Conservation (phyloP, 805 yeast genomes). For the Candida dajiaensis region DNA sequence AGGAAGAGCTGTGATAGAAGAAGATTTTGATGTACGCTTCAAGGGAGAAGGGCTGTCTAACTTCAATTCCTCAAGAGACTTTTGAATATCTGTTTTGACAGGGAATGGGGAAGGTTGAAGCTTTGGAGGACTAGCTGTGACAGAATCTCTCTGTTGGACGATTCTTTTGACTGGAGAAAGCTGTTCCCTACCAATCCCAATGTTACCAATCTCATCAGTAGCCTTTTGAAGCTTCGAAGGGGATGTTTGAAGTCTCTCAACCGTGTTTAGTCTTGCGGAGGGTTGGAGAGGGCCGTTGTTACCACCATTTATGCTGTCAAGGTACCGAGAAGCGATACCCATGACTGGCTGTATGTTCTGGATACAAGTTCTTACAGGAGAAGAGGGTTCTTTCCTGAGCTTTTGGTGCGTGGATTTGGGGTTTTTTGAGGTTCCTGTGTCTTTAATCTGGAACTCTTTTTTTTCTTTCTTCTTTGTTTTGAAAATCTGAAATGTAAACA, state of each 20-base stretch:
- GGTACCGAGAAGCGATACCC: constrained; percentile 21
- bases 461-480: background rate
- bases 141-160: background rate
- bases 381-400: constrained; percentile 9
- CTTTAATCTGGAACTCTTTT: no score
- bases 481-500: background rate
- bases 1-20: no score
- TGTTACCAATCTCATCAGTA: background rate
- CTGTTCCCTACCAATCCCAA: background rate
- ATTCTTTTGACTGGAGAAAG: constrained; percentile 1
- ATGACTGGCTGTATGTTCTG: background rate
- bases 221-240: background rate
- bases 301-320: constrained; percentile 16
- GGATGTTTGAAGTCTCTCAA: background rate
- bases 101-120: background rate
- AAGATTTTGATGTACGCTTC: constrained; percentile 12
- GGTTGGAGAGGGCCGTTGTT: constrained; percentile 16
- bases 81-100: constrained; percentile 8
- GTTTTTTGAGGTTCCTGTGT: background rate
- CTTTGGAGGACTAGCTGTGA: background rate
- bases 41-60: constrained; percentile 23
- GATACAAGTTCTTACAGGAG: background rate
- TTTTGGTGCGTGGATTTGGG: background rate
- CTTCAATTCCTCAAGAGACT: constrained; percentile 17
- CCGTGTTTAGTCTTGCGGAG: constrained; percentile 12